Percentiles rank a stretch among this genome's conserved stretches.
Evolutionary conservation across 306 rosid species (phyloP).

Genomic region (Carpinus viminea): DNA sequence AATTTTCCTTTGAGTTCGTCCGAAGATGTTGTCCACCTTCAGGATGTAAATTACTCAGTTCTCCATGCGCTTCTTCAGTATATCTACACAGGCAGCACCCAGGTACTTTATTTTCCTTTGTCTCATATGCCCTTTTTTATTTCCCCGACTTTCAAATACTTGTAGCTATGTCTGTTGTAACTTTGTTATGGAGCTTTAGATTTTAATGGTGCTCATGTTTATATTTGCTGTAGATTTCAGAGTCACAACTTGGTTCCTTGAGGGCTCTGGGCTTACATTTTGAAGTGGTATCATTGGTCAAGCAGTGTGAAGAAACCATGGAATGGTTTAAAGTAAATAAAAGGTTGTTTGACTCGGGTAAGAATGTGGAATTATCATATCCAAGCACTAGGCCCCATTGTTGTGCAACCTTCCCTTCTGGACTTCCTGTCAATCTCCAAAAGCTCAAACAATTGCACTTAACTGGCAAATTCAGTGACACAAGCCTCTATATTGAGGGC

Average conservation of each 20-base stretch:
- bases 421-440: constrained; percentile 55
- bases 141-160: background rate
- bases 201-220: constrained; percentile 26
- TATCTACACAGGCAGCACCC: constrained; percentile 81
- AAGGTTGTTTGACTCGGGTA: constrained; percentile 47
- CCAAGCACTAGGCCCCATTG: constrained; percentile 59
- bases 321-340: constrained; percentile 58
- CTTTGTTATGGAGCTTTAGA: background rate
- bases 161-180: background rate
- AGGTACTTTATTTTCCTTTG: constrained; percentile 38
- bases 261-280: constrained; percentile 69
- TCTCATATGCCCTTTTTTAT: background rate
- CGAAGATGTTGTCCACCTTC: constrained; percentile 53
- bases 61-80: constrained; percentile 80
- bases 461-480: constrained; percentile 73
- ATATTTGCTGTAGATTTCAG: constrained; percentile 58
- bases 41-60: constrained; percentile 50
- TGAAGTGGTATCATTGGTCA: constrained; percentile 73
- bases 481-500: constrained; percentile 59
- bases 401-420: constrained; percentile 58
- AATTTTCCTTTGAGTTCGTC: constrained; percentile 52
- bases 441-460: constrained; percentile 58
- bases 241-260: constrained; percentile 64
- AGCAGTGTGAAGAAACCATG: constrained; percentile 74
- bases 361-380: constrained; percentile 62